Conservation (phyloP, 2,329 filamentous ascomycete genomes). For the Pyrenophora teres region DNA sequence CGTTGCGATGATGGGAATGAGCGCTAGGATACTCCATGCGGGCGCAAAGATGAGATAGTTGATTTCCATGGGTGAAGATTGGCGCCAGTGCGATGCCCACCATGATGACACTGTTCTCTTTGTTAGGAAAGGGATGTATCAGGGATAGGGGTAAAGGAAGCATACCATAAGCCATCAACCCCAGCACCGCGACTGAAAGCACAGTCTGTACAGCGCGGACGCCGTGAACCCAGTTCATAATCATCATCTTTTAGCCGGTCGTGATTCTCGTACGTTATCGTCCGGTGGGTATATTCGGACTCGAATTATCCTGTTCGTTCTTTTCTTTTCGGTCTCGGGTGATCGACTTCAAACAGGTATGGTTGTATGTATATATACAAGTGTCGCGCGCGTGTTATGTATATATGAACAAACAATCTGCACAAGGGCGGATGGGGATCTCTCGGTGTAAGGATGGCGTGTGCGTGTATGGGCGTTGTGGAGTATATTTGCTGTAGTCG, state of each 20-base stretch:
- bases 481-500: too few relatives aligned
- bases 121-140: not conserved
- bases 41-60: conserved; percentile 81
- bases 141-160: not conserved
- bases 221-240: conserved; percentile 61
- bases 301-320: too few relatives aligned
- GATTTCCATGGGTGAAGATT: conserved; percentile 61
- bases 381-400: too few relatives aligned
- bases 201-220: conserved; percentile 70
- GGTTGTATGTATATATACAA: too few relatives aligned
- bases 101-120: conserved; percentile 58
- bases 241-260: conserved; percentile 48
- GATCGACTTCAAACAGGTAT: too few relatives aligned
- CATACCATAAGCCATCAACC: conserved; percentile 72
- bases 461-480: too few relatives aligned
- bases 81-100: conserved; percentile 58
- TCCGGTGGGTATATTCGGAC: too few relatives aligned
- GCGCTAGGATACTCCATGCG: conserved; percentile 71
- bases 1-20: conserved; percentile 71
- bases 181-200: conserved; percentile 75
- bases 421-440: too few relatives aligned
- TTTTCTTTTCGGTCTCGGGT: too few relatives aligned
- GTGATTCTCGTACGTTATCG: not conserved
- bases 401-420: too few relatives aligned
- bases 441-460: too few relatives aligned